A percentile compares a stretch with the other conserved stretches of the same genome.
These are phyloP conservation scores for Lipomyces sp. DNA, from an alignment of 805 yeast genomes.

Conservation along the genomic window DNA sequence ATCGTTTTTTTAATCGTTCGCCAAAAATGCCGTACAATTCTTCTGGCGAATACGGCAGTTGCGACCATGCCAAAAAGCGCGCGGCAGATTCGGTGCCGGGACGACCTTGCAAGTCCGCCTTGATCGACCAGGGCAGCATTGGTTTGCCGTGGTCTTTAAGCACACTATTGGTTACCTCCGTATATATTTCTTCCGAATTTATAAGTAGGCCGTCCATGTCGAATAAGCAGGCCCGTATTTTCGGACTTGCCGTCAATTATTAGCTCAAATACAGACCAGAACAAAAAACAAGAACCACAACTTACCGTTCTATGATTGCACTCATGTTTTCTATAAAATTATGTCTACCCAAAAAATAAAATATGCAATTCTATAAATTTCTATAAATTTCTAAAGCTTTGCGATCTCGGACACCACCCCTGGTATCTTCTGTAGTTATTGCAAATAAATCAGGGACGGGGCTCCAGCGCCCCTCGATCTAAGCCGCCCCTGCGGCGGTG, in stretches of 20 bases:
- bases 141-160: conserved; percentile 75
- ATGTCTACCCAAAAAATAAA: too few relatives aligned
- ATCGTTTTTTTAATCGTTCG: conserved; percentile 57
- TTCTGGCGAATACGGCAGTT: conserved; percentile 68
- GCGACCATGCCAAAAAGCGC: conserved; percentile 67
- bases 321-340: neutral
- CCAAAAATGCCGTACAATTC: conserved; percentile 61
- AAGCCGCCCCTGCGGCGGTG: too few relatives aligned
- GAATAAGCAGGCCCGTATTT: conserved; percentile 27
- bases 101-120: conserved; percentile 83
- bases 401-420: too few relatives aligned
- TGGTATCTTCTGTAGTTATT: too few relatives aligned
- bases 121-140: conserved; percentile 86
- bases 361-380: neutral
- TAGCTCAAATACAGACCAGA: neutral
- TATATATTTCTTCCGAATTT: conserved; percentile 90
- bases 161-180: conserved; percentile 71
- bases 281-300: neutral
- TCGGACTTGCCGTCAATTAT: conserved; percentile 3
- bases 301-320: neutral
- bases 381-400: neutral
- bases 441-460: too few relatives aligned
- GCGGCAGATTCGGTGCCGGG: conserved; percentile 67
- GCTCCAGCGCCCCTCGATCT: too few relatives aligned
- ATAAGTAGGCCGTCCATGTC: conserved; percentile 96